Evolutionary conservation across 805 yeast species (phyloP).

Genomic region (Metschnikowia kunwiensis): DNA sequence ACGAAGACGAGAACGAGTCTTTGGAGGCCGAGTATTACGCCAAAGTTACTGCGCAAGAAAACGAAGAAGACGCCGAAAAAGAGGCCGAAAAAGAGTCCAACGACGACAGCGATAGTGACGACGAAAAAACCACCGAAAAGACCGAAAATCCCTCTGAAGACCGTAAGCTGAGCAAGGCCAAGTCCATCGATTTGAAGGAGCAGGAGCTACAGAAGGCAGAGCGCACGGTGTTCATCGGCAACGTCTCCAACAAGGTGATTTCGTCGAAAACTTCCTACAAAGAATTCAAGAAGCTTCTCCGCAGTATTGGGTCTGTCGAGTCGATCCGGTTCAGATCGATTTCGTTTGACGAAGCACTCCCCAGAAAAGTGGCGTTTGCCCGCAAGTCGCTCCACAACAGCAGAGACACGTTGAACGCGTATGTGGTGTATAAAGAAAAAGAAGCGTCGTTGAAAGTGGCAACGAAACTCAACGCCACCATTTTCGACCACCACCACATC

Average conservation of each 20-base stretch:
- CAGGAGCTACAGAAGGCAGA: conserved; percentile 80
- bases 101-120: conserved; percentile 31
- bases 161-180: conserved; percentile 33
- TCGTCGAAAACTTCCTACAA: conserved; percentile 60
- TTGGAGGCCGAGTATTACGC: conserved; percentile 15
- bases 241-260: conserved; percentile 64
- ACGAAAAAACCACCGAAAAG: conserved; percentile 20
- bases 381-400: conserved; percentile 71
- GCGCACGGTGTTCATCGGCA: conserved; percentile 84
- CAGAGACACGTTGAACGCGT: conserved; percentile 83
- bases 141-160: conserved; percentile 22
- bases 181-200: conserved; percentile 57
- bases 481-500: conserved; percentile 70
- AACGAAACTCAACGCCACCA: conserved; percentile 56
- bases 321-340: conserved; percentile 90
- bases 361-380: conserved; percentile 88
- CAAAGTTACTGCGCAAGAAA: conserved; percentile 16
- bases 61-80: conserved; percentile 29
- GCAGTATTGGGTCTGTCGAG: conserved; percentile 51
- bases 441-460: conserved; percentile 47
- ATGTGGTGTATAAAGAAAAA: conserved; percentile 69
- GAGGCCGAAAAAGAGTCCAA: conserved; percentile 41
- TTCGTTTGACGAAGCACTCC: conserved; percentile 81
- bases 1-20: conserved; percentile 11
- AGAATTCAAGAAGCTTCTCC: conserved; percentile 62